Percentiles rank a stretch among this genome's conserved stretches.
phyloP scores from a whole-genome alignment of 345 rosid genomes.

The Ricinus communis region DNA sequence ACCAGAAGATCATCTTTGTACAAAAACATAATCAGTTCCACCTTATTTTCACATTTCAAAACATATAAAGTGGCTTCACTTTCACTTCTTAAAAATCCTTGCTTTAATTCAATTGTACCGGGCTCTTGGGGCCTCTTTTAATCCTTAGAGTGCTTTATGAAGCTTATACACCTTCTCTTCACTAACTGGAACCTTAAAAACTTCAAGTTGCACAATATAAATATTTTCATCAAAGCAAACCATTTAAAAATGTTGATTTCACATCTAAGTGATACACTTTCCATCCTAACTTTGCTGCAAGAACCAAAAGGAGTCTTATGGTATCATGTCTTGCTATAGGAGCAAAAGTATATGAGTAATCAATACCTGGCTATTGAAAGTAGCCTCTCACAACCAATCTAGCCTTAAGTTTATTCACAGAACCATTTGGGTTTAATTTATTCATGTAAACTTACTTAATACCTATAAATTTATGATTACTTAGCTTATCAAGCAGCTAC shows the following conservation, averaged over 20 bases:
- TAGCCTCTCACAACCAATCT: no score
- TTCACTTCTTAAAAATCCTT: background rate
- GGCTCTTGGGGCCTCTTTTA: background rate
- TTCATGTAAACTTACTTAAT: no score
- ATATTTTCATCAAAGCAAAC: background rate
- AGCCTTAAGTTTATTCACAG: no score
- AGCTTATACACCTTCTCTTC: background rate
- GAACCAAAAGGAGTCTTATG: background rate
- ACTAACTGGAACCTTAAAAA: background rate
- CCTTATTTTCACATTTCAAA: background rate
- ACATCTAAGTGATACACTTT: conserved; percentile 3
- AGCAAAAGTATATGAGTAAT: background rate
- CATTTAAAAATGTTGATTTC: conserved; percentile 1
- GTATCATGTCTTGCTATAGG: background rate
- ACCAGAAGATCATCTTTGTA: background rate
- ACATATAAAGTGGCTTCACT: background rate
- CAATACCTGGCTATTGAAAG: background rate
- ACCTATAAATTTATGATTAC: no score
- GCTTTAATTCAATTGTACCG: background rate
- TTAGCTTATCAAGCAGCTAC: no score
- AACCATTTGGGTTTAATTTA: no score
- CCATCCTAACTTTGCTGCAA: background rate
- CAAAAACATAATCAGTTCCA: background rate
- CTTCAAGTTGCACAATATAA: background rate
- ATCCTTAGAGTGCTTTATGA: background rate